phyloP scores from a whole-genome alignment of 225 moss, liverwort and hornwort genomes.

The Climacium dendroides region DNA sequence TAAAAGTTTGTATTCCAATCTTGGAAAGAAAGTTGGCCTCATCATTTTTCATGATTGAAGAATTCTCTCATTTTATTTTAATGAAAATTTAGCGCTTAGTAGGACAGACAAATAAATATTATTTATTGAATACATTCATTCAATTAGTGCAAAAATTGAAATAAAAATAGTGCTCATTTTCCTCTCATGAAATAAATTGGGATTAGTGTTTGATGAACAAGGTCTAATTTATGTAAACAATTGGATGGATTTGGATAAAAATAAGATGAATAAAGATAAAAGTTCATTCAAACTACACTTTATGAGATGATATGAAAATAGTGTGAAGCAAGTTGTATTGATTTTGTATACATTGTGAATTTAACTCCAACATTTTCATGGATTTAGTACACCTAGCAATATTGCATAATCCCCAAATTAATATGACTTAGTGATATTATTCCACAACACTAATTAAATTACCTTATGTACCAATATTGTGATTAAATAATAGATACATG shows the following conservation, averaged over 20 bases:
- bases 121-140: background rate
- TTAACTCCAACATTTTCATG: fast-evolving
- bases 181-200: background rate
- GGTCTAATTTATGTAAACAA: background rate
- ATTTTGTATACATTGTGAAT: background rate
- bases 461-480: background rate
- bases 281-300: too few species aligned
- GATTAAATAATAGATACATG: background rate
- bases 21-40: background rate
- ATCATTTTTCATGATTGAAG: background rate
- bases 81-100: background rate
- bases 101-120: background rate
- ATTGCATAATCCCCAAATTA: background rate
- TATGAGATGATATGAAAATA: background rate
- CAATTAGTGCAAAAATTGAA: background rate
- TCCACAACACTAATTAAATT: background rate
- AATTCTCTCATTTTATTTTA: background rate
- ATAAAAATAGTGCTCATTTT: background rate
- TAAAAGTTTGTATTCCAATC: background rate
- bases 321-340: too few species aligned
- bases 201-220: fast-evolving
- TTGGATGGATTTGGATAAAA: background rate
- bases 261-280: too few species aligned
- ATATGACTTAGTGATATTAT: background rate
- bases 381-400: background rate